A percentile compares a stretch with the other conserved stretches of the same genome.
Conservation (phyloP, 179 eudicot species). For the Nepenthes alata region DNA sequence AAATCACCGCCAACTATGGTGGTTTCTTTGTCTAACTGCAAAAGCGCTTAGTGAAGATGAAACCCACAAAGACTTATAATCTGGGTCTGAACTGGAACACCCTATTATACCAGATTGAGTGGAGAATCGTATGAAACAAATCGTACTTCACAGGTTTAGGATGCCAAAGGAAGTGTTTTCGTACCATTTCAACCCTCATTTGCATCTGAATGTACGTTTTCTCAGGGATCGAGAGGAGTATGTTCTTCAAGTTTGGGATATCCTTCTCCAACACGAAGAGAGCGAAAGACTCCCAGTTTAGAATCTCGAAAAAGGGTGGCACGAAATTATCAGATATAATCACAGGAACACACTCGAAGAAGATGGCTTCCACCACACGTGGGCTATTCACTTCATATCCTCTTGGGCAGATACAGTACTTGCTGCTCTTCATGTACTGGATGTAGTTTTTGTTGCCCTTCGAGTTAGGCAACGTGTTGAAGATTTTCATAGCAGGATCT, state of each 20-base stretch:
- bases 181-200: slow-evolving; percentile 43
- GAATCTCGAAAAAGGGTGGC: slow-evolving; percentile 46
- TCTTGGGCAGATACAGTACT: slow-evolving; percentile 44
- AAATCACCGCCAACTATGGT: no score
- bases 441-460: slow-evolving; percentile 38
- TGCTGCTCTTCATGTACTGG: slow-evolving; percentile 40
- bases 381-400: slow-evolving; percentile 50
- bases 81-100: slow-evolving; percentile 27
- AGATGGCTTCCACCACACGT: slow-evolving; percentile 49
- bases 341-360: slow-evolving; percentile 50
- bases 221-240: slow-evolving; percentile 31
- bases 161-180: slow-evolving; percentile 48
- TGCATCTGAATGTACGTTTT: slow-evolving; percentile 33
- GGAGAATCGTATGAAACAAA: slow-evolving; percentile 56
- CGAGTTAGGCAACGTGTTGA: slow-evolving; percentile 18
- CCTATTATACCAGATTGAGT: slow-evolving; percentile 50
- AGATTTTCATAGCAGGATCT: slow-evolving; percentile 43
- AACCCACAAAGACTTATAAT: background rate
- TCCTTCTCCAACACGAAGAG: slow-evolving; percentile 42
- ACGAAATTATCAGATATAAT: slow-evolving; percentile 48
- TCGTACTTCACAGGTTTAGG: slow-evolving; percentile 45
- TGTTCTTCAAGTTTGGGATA: slow-evolving; percentile 36
- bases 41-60: no score
- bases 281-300: slow-evolving; percentile 53
- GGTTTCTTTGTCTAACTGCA: no score